These are phyloP conservation scores for Conticribra guillardii DNA, from an alignment of 108 stramenopile species.

Conservation along the genomic window DNA sequence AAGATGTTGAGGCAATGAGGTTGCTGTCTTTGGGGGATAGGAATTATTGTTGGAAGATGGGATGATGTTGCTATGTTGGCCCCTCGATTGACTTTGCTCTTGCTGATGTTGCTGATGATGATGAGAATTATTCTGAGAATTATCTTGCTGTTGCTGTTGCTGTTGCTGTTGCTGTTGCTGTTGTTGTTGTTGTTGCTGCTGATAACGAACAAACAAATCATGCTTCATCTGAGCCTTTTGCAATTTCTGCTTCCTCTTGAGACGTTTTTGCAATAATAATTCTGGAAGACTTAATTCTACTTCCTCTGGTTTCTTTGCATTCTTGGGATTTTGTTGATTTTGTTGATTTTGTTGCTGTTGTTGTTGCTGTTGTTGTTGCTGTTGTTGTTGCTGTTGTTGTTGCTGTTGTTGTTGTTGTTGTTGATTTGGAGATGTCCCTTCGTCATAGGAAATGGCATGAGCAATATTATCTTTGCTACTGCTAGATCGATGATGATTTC, in stretches of 20 bases:
- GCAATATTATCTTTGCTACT: not conserved
- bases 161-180: not conserved
- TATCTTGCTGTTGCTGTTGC: not conserved
- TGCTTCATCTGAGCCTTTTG: conserved; percentile 15
- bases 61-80: not conserved
- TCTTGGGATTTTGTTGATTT: not conserved
- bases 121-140: not conserved
- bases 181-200: not conserved
- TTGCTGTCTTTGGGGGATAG: conserved; percentile 5
- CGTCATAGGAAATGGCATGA: not conserved
- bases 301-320: not conserved
- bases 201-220: conserved; percentile 20
- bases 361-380: too few species aligned
- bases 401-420: not conserved
- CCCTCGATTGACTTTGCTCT: not conserved
- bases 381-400: not conserved
- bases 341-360: not conserved
- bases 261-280: conserved; percentile 38
- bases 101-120: conserved; percentile 2
- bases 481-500: not conserved
- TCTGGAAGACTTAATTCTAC: conserved; percentile 29
- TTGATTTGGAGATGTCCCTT: not conserved
- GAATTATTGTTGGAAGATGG: too few species aligned
- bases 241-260: conserved; percentile 24
- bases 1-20: not conserved